Evolutionary conservation across 2,329 filamentous ascomycete genomes (phyloP), one percentile per base, ranked within the genome.

Genomic region (Cercospora janseana): DNA sequence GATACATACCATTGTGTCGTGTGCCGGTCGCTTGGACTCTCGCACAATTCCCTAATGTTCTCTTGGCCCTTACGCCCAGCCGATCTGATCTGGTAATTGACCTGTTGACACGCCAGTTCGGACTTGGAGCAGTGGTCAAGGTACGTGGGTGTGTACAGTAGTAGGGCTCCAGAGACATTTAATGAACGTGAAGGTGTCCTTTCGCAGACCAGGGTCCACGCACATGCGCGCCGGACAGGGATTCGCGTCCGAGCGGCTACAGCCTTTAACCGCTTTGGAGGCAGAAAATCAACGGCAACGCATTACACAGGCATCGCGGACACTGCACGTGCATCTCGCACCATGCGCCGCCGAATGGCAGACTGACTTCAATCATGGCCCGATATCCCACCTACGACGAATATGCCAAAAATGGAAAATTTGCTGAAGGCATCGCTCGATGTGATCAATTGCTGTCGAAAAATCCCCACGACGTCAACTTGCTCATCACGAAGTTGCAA

Each of bases 351-450:
- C 24, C 35, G 37, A 34, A 31, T 8, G n/a, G 12, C 4, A 9
- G 20, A 15, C 20, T 16, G 3, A 8, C 4, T 15, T 28, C 20
- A 21, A 58, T n/a, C 28, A 67, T 67, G 65, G 65, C 64, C 24
- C 61, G 62, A 10, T 66, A 63, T 37, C 65, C 65, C n/a, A 61
- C 59, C 4, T 65, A 63, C 46, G 64, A 65, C 27, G 65, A 67
- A 47, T 66, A 66, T 46, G 51, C 56, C 23, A 56, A 55, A 43
- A 51, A 51, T 4, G 58, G 60, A 23, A 63, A 63, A 29, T 64
- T 59, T 40, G 48, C 46, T 13, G 64, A 66, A 23, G 66, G 66
- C 37, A 58, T 68, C 42, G 54, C 61, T 24, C 64, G 63, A 31
- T 67, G 65, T 41, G 59, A 67, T 45, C 61, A 65, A 9, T 51